Base-by-base conservation (phyloP, 257 asterid genomes). In the Ballota nigra region DNA sequence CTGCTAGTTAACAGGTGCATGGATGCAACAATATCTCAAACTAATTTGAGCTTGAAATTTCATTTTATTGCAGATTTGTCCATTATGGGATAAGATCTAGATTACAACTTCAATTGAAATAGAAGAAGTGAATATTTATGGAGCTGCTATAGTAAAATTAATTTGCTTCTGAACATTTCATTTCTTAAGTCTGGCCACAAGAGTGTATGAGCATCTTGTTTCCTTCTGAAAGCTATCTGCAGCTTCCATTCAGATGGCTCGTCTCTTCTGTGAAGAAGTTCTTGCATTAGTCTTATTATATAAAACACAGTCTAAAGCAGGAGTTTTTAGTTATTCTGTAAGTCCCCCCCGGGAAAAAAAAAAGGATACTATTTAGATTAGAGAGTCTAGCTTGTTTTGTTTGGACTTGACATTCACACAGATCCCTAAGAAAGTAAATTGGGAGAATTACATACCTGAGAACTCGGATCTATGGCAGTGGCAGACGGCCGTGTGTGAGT, bases 361-460 rank as follows among this genome's bases (percentile, higher is more conserved):
- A 28, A 31, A 2, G 0, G 36, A 31, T 31, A 31, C 36, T 26
- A 1, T 26, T 31, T 33, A 33, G 8, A 6, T 31, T 33, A 33
- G 8, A 6, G 9, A 33, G 36, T 33, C 9, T 33, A 33, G 38
- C 38, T 33, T 79, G 63, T 80, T 80, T 70, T 82, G 84, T 79
- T 80, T 73, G 67, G 70, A 75, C 97, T 93, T 90, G 73, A 88
- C 98, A 79, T 84, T 88, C 91, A 71, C 73, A 93, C 97, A 89
- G 87, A 70, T 91, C 43, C 99, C 99, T 34, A 94, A 88, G 92
- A 86, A 86, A 85, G 93, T 94, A 58, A 72, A 88, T 68, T 94
- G 99, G 99, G 96, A 91, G 79, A 78, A 89, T 56, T 80, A 78
- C 79, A 77, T 91, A 66, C 79, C 97, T 12, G 74, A 66, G 72